Base-by-base conservation (phyloP, 495 filamentous ascomycete genomes). In the Neurospora sp. region DNA sequence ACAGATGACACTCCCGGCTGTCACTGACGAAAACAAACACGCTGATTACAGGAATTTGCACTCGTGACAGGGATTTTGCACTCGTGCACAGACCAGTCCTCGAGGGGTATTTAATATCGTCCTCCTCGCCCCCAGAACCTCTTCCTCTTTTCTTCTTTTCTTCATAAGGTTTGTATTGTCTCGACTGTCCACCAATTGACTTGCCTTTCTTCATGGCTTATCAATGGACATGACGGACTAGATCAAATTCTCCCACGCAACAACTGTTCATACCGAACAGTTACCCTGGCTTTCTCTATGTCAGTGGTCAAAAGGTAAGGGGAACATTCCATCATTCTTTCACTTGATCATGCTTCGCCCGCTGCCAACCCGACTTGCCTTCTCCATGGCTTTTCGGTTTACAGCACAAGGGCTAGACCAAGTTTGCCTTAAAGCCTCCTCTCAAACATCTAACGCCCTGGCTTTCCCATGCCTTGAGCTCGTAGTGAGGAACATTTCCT, bases 81-180 rank as follows among this genome's bases (percentile, higher is more conserved):
- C 40, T 20, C 53, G 70, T 71, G 72, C 72, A 74, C 70, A 68
- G 72, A 53, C 72, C 72, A 65, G 39, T 40, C 40, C 20, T 18
- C 53, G 35, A 18, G 20, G 41, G 18, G 14, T 72, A 72, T 74
- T 68, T 48, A 72, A 68, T 48, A 20, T 6, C 27, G n/a, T 1
- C 48, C 65, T 35, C 40, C 20, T 27, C 53, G 41, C 48, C 22
- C 35, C 22, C 31, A 53, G 14, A 61, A 37, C 38, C 12, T n/a
- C 59, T 31, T 72, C 69, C 37, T 68, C 40, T 68, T 69, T 71
- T 22, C 68, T 69, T 41, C 27, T 71, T 31, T 48, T 27, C 48
- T 14, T 59, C 22, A 27, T 14, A 1, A 48, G 44, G 44, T 48
- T 4, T 0, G 44, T 48, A 48, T 45, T 45, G 18, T 6, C 44